phyloP scores from a whole-genome alignment of 441 rosid species.

The Sinapis alba region DNA sequence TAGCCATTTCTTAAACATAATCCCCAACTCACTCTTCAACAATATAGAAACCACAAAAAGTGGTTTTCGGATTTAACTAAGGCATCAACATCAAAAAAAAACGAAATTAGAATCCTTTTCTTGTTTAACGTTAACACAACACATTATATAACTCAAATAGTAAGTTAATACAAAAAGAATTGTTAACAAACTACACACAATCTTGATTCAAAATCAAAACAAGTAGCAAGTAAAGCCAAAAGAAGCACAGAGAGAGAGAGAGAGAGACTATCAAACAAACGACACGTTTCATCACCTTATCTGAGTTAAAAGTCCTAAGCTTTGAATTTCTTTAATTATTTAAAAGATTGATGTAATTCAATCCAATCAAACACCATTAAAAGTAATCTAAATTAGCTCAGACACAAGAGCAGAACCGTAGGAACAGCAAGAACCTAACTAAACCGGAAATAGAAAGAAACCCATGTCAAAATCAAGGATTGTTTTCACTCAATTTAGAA shows the following conservation, averaged over 20 bases:
- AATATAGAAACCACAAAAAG: too few species aligned
- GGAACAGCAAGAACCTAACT: constrained; percentile 12
- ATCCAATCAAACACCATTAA: constrained; percentile 24
- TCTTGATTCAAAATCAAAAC: constrained; percentile 16
- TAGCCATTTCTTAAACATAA: too few species aligned
- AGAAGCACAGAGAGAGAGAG: not conserved
- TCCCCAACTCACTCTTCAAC: too few species aligned
- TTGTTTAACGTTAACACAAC: too few species aligned
- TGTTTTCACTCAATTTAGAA: not conserved
- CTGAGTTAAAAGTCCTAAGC: not conserved
- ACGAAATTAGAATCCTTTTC: too few species aligned
- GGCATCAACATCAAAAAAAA: too few species aligned
- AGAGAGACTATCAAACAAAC: constrained; percentile 21
- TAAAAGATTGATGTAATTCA: constrained; percentile 1
- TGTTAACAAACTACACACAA: not conserved
- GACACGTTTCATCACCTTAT: constrained; percentile 33
- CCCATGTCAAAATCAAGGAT: constrained; percentile 23
- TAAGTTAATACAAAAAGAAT: too few species aligned
- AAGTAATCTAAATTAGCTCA: constrained; percentile 13
- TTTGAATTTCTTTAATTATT: not conserved
- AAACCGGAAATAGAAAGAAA: constrained; percentile 26
- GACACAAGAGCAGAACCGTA: constrained; percentile 21
- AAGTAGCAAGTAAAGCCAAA: too few species aligned
- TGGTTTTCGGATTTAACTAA: too few species aligned
- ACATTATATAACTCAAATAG: too few species aligned